Conservation (phyloP, 208 protist genomes). For the Trypanosoma lewisi region DNA sequence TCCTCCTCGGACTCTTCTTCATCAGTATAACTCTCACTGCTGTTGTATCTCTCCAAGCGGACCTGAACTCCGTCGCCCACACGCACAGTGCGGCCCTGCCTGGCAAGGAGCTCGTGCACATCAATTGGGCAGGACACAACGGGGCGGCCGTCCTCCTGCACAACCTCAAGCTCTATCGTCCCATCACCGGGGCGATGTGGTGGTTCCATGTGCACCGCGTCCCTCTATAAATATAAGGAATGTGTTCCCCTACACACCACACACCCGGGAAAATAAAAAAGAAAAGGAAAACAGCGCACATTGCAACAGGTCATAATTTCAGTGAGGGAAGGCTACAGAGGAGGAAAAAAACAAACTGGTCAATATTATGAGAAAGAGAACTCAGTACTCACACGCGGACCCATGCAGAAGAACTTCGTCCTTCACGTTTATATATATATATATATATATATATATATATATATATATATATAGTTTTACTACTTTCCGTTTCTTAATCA, state of each 20-base stretch:
- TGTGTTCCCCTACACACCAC: too few species aligned
- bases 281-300: not conserved
- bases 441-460: too few species aligned
- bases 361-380: too few species aligned
- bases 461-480: too few species aligned
- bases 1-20: slow-evolving; percentile 33
- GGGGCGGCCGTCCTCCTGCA: slow-evolving; percentile 45
- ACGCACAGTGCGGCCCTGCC: slow-evolving; percentile 42
- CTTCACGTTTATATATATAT: too few species aligned
- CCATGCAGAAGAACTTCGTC: too few species aligned
- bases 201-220: not conserved
- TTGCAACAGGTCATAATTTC: not conserved
- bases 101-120: slow-evolving; percentile 65
- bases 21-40: slow-evolving; percentile 30
- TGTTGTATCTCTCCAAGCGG: slow-evolving; percentile 65
- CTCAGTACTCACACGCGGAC: too few species aligned
- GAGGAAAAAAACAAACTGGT: too few species aligned
- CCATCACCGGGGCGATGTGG: slow-evolving; percentile 9
- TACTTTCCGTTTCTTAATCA: too few species aligned
- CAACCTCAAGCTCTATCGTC: slow-evolving; percentile 68
- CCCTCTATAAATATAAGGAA: not conserved
- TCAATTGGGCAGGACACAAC: slow-evolving; percentile 58
- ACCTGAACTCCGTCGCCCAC: slow-evolving; percentile 64
- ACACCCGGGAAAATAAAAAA: not conserved
- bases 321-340: too few species aligned